Evolutionary conservation across 1,139 yeast genomes (phyloP).

Genomic region (Insectozyma bohioensis): DNA sequence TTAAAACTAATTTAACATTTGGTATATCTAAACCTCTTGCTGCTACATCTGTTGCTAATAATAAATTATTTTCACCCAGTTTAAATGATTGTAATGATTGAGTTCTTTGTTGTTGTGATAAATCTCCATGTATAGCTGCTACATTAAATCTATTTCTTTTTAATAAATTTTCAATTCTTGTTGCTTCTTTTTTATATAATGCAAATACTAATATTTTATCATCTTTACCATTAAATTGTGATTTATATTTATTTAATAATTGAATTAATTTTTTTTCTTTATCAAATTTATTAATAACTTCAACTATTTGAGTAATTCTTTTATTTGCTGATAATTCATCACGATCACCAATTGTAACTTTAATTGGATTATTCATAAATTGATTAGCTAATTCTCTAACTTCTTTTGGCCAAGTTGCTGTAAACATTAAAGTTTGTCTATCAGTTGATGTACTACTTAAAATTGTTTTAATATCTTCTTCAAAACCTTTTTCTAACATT

Average conservation of each 20-base stretch:
- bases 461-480: conserved; percentile 88
- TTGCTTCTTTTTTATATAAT: conserved; percentile 92
- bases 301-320: conserved; percentile 89
- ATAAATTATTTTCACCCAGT: conserved; percentile 68
- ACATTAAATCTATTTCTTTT: conserved; percentile 73
- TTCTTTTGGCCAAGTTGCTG: conserved; percentile 90
- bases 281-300: conserved; percentile 80
- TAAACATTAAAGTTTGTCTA: conserved; percentile 86
- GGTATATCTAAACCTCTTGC: conserved; percentile 99
- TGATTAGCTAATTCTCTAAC: conserved; percentile 87
- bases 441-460: conserved; percentile 53
- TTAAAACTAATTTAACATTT: conserved; percentile 92
- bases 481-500: conserved; percentile 95
- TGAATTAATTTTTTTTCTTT: conserved; percentile 78
- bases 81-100: conserved; percentile 85
- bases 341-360: conserved; percentile 89
- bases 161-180: conserved; percentile 79
- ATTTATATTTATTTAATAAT: conserved; percentile 71
- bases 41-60: conserved; percentile 97
- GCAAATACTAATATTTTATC: conserved; percentile 92
- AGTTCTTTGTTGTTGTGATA: conserved; percentile 90
- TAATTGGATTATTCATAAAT: conserved; percentile 84
- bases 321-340: conserved; percentile 94
- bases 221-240: conserved; percentile 60
- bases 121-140: conserved; percentile 95